Conservation (phyloP, 768 basidiomycete species). For the Boletus rubropictus region DNA sequence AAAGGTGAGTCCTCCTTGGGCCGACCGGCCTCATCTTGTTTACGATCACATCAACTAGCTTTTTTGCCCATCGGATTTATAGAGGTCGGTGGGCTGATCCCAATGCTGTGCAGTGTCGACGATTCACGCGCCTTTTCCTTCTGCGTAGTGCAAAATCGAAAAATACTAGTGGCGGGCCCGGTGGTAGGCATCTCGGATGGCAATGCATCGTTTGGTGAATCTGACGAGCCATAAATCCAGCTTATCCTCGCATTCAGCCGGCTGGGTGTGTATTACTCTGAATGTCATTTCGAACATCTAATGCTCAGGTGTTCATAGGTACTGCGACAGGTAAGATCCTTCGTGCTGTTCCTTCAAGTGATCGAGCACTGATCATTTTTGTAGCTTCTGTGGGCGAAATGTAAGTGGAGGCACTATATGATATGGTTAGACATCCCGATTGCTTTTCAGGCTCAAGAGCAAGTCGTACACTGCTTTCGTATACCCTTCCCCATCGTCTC, state of each 20-base stretch:
- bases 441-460: conserved; percentile 9
- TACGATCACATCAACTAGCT: conserved; percentile 6
- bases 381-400: conserved; percentile 19
- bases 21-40: background rate
- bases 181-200: conserved; percentile 9
- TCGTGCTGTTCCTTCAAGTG: background rate
- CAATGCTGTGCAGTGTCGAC: background rate
- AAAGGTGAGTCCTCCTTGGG: conserved; percentile 10
- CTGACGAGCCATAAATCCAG: conserved; percentile 7
- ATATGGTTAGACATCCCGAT: background rate
- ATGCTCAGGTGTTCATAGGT: conserved; percentile 2
- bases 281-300: background rate
- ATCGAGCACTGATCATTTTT: background rate
- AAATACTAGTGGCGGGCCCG: conserved; percentile 9
- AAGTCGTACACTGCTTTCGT: conserved; percentile 6
- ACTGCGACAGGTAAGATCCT: conserved; percentile 17
- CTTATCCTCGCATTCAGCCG: conserved; percentile 15
- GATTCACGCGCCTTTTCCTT: background rate
- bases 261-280: conserved; percentile 9
- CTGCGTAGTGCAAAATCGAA: conserved; percentile 14
- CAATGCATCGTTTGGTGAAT: background rate
- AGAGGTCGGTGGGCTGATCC: conserved; percentile 7
- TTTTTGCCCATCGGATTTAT: conserved; percentile 25
- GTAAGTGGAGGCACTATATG: conserved; percentile 5
- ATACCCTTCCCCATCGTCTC: conserved; percentile 2